Conservation (phyloP, 2,329 filamentous ascomycete genomes). For the Colletotrichum sp. region DNA sequence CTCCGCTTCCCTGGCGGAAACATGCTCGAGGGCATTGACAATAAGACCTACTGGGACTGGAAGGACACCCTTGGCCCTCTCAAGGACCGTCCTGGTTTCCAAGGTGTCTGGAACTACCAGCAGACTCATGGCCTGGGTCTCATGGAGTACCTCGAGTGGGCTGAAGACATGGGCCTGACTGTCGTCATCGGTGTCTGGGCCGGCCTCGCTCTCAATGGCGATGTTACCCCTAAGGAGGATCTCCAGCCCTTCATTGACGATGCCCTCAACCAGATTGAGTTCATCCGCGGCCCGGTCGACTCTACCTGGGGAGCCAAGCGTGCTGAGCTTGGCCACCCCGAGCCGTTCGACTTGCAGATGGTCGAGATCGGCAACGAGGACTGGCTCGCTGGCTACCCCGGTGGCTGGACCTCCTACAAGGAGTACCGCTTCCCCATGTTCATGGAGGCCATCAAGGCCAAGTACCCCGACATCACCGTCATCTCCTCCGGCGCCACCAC, state of each 20-base stretch:
- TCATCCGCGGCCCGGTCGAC: constrained; percentile 58
- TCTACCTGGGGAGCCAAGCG: constrained; percentile 64
- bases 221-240: constrained; percentile 54
- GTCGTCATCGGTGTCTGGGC: constrained; percentile 64
- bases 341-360: constrained; percentile 65
- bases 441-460: constrained; percentile 60
- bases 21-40: constrained; percentile 57
- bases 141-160: constrained; percentile 66
- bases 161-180: constrained; percentile 64
- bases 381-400: constrained; percentile 56
- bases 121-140: constrained; percentile 68
- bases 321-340: constrained; percentile 63
- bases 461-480: constrained; percentile 62
- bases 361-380: constrained; percentile 76
- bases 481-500: constrained; percentile 53
- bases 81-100: constrained; percentile 58
- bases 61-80: constrained; percentile 60
- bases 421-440: constrained; percentile 65
- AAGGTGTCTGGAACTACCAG: constrained; percentile 63
- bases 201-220: constrained; percentile 60
- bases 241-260: constrained; percentile 63
- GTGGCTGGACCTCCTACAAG: constrained; percentile 52
- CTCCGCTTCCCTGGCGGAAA: constrained; percentile 71
- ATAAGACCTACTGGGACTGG: constrained; percentile 54
- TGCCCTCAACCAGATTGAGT: constrained; percentile 68